These are phyloP conservation scores for Calonectria henricotiae DNA, from an alignment of 2,329 filamentous ascomycete genomes.

Conservation along the genomic window DNA sequence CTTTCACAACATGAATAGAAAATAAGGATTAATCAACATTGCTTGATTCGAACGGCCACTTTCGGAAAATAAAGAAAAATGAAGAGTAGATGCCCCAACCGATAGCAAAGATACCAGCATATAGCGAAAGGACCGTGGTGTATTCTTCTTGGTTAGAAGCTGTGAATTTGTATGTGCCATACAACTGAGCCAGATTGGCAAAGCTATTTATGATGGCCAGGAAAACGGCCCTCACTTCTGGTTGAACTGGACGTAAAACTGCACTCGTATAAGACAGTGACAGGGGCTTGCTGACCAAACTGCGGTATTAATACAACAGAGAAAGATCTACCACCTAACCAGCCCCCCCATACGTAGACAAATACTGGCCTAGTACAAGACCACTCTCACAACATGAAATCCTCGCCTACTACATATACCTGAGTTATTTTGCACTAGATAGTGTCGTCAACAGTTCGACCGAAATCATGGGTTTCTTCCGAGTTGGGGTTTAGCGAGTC, in stretches of 20 bases:
- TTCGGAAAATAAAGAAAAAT: conserved; percentile 1
- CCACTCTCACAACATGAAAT: background rate
- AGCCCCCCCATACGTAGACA: too few species aligned
- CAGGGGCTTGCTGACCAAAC: background rate
- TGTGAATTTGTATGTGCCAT: conserved; percentile 5
- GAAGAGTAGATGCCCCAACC: background rate
- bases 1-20: background rate
- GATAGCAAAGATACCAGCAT: conserved; percentile 1
- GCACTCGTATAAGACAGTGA: background rate
- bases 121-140: background rate
- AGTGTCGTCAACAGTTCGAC: background rate
- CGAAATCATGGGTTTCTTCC: background rate
- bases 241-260: background rate
- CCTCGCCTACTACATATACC: background rate
- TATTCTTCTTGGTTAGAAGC: background rate
- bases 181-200: conserved; percentile 3
- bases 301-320: background rate
- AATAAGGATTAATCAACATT: background rate
- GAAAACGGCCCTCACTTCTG: background rate
- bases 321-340: background rate
- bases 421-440: background rate
- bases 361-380: background rate
- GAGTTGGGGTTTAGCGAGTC: background rate
- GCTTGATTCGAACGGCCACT: background rate
- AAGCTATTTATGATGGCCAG: background rate